Evolutionary conservation across 352 stramenopile genomes (phyloP).

Genomic region (Phytophthora fragariaefolia): DNA sequence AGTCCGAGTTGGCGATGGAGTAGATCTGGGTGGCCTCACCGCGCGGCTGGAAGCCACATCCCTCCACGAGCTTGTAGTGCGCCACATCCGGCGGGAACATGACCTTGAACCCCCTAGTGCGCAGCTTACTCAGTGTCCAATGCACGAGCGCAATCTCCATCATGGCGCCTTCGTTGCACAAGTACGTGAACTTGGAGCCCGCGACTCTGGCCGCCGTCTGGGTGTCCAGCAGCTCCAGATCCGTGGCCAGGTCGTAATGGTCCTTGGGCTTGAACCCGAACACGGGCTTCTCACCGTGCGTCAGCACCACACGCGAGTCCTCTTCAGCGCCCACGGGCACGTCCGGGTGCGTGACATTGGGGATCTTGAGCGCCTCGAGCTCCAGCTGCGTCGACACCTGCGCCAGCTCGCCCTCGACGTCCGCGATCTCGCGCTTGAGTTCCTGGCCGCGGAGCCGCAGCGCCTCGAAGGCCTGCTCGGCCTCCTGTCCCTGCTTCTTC

Average conservation of each 20-base stretch:
- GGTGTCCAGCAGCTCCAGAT: conserved; percentile 80
- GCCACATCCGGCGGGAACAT: conserved; percentile 86
- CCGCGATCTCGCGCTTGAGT: conserved; percentile 64
- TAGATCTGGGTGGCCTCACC: conserved; percentile 91
- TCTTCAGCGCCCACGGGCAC: conserved; percentile 66
- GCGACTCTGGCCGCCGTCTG: conserved; percentile 68
- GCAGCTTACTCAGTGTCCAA: conserved; percentile 78
- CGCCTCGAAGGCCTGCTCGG: conserved; percentile 40
- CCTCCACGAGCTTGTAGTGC: conserved; percentile 83
- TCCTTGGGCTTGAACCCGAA: conserved; percentile 75
- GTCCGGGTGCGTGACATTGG: conserved; percentile 80
- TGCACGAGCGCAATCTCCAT: conserved; percentile 88
- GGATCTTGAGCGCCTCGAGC: conserved; percentile 75
- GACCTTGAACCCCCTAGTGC: conserved; percentile 73
- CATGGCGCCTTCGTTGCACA: conserved; percentile 89
- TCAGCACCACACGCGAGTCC: conserved; percentile 57
- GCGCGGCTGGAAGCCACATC: conserved; percentile 86
- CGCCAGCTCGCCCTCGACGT: conserved; percentile 49
- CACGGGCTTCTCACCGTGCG: conserved; percentile 57
- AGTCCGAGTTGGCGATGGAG: conserved; percentile 81
- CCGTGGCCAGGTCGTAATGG: conserved; percentile 72
- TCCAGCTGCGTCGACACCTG: conserved; percentile 59
- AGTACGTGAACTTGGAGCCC: conserved; percentile 85
- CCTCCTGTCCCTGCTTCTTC: conserved; percentile 45
- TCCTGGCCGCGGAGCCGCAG: conserved; percentile 51